Base-by-base conservation (phyloP, 306 rosid species). In the Dryas drummondii region DNA sequence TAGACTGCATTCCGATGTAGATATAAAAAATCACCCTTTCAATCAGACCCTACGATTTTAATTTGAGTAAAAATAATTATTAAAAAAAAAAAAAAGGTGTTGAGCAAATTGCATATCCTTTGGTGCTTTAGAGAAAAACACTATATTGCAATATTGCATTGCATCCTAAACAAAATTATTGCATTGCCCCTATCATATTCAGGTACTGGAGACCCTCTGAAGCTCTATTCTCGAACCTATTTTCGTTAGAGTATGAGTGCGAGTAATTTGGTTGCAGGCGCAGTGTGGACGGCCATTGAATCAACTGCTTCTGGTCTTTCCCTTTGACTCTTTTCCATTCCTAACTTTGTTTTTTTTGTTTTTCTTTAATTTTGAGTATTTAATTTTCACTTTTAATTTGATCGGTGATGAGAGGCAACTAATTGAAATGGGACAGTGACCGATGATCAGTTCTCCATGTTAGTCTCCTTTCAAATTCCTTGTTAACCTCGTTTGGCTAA, bases 401-500 rank as follows among this genome's bases (percentile, higher is more conserved):
- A 55, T 70, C 70, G 66, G 41, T 53, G 13, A 54, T 76, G 66
- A n/a, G 66, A 48, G 3, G 75, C 32, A 76, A 44, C 62, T 3
- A 47, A 47, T 45, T 45, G 64, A 74, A 74, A 47, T 70, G 55
- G 66, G 32, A 45, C 86, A 80, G 91, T 84, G 68, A 74, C 85
- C 16, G 82, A 84, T 53, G 85, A 84, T 58, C 88, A 87, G 47
- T 85, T 82, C 45, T 87, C 88, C 68, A 70, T 72, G 91, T 87
- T 15, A 82, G 91, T 72, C 42, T n/a, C 78, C n/a, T 45, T 42
- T 45, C 67, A 16, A 10, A 50, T 51, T 71, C 52, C 9, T 15
- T 53, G 32, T n/a, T 42, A 19, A 4, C 11, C 37, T 5, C 26
- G 1, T 66, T 2, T 5, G 14, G 14, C 10, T 7, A 9, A 19